phyloP scores from a whole-genome alignment of 2,329 filamentous ascomycete genomes.

The Juglanconis sp. region DNA sequence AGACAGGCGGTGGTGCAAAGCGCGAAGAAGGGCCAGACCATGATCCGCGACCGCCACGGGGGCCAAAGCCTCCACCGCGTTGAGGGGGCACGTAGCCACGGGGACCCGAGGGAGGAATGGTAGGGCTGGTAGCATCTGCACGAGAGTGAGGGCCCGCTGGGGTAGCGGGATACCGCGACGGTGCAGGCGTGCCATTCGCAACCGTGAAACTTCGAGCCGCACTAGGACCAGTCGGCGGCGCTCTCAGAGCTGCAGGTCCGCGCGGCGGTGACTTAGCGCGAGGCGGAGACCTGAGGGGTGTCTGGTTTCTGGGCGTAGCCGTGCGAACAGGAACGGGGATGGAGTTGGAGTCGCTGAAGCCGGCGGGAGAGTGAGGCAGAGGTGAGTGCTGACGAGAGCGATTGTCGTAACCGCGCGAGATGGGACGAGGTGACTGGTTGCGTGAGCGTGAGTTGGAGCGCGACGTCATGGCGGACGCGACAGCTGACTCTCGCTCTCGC shows the following conservation, averaged over 20 bases:
- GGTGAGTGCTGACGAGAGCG: slow-evolving; percentile 47
- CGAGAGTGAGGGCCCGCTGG: slow-evolving; percentile 31
- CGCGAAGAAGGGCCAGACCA: slow-evolving; percentile 17
- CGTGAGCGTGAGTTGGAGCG: slow-evolving; percentile 42
- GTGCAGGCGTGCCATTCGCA: slow-evolving; percentile 34
- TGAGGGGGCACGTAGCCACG: slow-evolving; percentile 48
- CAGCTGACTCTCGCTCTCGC: slow-evolving; percentile 42
- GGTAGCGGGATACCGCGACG: slow-evolving; percentile 25
- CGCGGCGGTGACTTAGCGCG: slow-evolving; percentile 48
- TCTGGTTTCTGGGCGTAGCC: slow-evolving; percentile 12
- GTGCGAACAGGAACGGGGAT: slow-evolving; percentile 17
- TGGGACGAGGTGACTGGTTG: slow-evolving; percentile 51
- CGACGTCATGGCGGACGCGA: slow-evolving; percentile 50
- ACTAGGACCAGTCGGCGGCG: slow-evolving; percentile 46
- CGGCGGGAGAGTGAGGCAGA: slow-evolving; percentile 34
- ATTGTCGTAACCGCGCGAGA: slow-evolving; percentile 39
- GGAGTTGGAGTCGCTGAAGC: slow-evolving; percentile 15
- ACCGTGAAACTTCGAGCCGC: slow-evolving; percentile 36
- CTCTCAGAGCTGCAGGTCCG: slow-evolving; percentile 51
- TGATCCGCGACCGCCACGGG: slow-evolving; percentile 43
- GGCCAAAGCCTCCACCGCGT: slow-evolving; percentile 40
- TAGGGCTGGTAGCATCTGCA: slow-evolving; percentile 42
- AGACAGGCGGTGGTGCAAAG: slow-evolving; percentile 28
- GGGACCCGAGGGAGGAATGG: slow-evolving; percentile 51
- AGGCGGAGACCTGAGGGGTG: slow-evolving; percentile 20